Conservation (phyloP, 2,329 filamentous ascomycete genomes). For the Aspergillus luchuensis region DNA sequence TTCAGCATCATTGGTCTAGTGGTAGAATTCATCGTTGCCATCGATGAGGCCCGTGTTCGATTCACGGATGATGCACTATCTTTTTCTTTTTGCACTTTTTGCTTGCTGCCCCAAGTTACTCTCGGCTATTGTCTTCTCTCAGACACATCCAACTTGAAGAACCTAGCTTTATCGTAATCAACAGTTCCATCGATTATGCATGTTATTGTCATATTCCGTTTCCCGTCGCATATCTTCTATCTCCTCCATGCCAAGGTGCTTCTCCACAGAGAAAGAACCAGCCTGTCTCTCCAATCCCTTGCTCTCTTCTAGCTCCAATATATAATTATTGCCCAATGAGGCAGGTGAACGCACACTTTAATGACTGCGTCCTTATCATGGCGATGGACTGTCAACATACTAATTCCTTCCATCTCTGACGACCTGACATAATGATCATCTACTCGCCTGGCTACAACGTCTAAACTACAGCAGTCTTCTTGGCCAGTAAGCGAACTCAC, state of each 20-base stretch:
- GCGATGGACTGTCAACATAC: no score
- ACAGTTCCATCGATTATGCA: background rate
- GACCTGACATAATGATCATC: no score
- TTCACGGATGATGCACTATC: slow-evolving; percentile 48
- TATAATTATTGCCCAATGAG: background rate
- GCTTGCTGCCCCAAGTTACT: background rate
- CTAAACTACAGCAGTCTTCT: no score
- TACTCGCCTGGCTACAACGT: no score
- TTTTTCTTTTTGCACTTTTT: background rate
- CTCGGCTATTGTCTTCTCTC: background rate
- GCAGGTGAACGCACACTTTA: background rate
- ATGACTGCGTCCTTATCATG: no score
- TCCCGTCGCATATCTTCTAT: background rate
- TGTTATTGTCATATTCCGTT: background rate
- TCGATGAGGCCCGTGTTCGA: slow-evolving; percentile 52
- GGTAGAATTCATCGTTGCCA: slow-evolving; percentile 51
- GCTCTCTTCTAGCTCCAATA: background rate
- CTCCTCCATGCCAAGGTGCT: background rate
- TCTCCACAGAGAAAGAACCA: background rate
- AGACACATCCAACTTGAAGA: no score
- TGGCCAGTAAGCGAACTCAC: no score
- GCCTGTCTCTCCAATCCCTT: background rate
- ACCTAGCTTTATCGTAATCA: no score
- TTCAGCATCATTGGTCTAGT: slow-evolving; percentile 48
- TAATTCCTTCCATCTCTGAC: no score